Evolutionary conservation across 176 grass and related monocot genomes (phyloP), one percentile per base, ranked within the genome.

Genomic region (Rhynchospora breviuscula): DNA sequence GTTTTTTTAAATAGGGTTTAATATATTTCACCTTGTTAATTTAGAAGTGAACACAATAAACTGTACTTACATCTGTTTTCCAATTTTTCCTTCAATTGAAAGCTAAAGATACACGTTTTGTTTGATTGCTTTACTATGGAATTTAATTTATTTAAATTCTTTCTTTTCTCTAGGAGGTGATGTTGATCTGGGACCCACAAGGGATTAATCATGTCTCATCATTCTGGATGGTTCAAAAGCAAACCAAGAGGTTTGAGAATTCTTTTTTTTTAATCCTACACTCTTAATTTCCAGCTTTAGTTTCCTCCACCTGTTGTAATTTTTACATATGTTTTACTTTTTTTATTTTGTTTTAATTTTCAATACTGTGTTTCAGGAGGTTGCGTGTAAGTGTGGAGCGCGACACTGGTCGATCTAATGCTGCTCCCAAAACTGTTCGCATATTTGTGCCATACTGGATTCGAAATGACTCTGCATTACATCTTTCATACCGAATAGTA

Each of bases 361-460:
- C 23, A 9, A 60, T 62, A n/a, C 70, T 54, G n/a, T 71, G 67
- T 80, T 85, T 63, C 65, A 98, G 92, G 91, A 95, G 89, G 80
- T 63, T 98, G 68, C 86, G 95, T 81, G 86, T 98, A 52, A 98
- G 95, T 89, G 90, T 98, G 84, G 95, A 98, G 88, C 92, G 85
- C 86, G 95, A 98, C 52, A 56, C 90, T 8, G 95, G 95, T 59
- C 91, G 92, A 87, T 94, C 89, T 90, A 91, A 91, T 87, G 89
- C 89, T 53, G 89, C 95, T 82, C 89, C 89, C 11, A 98, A 98
- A 85, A 93, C 92, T 5, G 65, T 98, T 65, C 92, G 95, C 84
- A 88, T 98, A 59, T 98, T 98, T 88, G 95, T 98, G 60, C 92
- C 95, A 76, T 98, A 98, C 71, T 98, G 95, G 95, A 98, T 98